phyloP scores from a whole-genome alignment of 176 grass and related monocot species.

The Lolium multiflorum region DNA sequence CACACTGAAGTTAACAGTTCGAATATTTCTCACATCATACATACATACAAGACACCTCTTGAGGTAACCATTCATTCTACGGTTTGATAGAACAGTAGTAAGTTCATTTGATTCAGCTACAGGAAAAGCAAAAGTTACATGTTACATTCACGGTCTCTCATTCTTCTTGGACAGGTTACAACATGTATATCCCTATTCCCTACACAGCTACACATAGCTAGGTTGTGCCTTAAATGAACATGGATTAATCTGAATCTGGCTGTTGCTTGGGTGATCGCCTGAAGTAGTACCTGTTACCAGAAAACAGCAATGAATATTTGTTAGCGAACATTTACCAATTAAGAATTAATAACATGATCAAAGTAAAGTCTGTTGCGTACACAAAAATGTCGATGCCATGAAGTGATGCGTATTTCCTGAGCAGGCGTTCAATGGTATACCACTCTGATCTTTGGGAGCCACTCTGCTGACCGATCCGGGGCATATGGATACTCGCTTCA shows the following conservation, averaged over 20 bases:
- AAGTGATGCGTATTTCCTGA: slow-evolving; percentile 82
- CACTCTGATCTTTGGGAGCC: slow-evolving; percentile 83
- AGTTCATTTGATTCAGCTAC: slow-evolving; percentile 2
- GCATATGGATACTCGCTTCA: slow-evolving; percentile 92
- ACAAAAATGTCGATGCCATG: slow-evolving; percentile 81
- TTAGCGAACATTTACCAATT: slow-evolving; percentile 14
- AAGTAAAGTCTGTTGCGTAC: slow-evolving; percentile 51
- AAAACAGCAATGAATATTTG: slow-evolving; percentile 34
- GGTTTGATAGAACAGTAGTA: neutral
- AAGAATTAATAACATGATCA: slow-evolving; percentile 26
- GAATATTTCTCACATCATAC: neutral
- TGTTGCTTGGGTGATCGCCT: slow-evolving; percentile 46
- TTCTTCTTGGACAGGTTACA: slow-evolving; percentile 23
- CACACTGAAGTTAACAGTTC: neutral
- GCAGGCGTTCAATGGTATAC: slow-evolving; percentile 91
- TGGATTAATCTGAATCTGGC: slow-evolving; percentile 5
- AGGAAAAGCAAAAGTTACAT: neutral
- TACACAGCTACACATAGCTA: neutral
- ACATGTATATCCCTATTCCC: slow-evolving; percentile 2
- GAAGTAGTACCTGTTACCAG: slow-evolving; percentile 68
- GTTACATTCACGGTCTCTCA: neutral
- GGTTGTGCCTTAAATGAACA: neutral
- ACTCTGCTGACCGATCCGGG: slow-evolving; percentile 85
- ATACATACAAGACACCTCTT: slow-evolving; percentile 3
- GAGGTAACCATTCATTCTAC: neutral